phyloP scores from a whole-genome alignment of 352 stramenopile genomes.

The Globisporangium cylindrosporum region DNA sequence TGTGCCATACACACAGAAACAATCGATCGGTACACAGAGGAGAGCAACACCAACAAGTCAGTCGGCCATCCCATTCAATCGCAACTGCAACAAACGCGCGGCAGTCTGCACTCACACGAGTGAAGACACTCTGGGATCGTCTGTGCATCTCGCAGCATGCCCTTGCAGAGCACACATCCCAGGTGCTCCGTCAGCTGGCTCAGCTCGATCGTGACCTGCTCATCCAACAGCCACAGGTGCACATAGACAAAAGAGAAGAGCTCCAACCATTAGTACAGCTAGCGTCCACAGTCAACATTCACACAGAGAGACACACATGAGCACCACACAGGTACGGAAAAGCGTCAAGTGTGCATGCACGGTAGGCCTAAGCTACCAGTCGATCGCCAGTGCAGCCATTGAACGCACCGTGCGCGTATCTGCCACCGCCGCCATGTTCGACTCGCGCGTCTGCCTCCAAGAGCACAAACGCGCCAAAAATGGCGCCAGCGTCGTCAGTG shows the following conservation, averaged over 20 bases:
- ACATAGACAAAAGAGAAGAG: conserved; percentile 2
- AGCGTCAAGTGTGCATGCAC: background rate
- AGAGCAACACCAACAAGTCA: background rate
- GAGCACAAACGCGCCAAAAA: conserved; percentile 7
- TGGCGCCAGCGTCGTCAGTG: background rate
- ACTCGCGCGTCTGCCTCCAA: background rate
- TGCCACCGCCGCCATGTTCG: conserved; percentile 16
- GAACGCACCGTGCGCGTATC: conserved; percentile 30
- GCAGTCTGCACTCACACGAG: conserved; percentile 44
- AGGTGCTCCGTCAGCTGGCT: conserved; percentile 60
- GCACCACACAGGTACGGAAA: background rate
- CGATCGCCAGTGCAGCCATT: background rate
- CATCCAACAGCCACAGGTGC: conserved; percentile 6
- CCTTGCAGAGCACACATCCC: conserved; percentile 61
- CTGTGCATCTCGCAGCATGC: conserved; percentile 70
- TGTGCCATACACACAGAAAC: conserved; percentile 14
- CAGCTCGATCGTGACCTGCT: conserved; percentile 50
- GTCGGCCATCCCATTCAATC: background rate
- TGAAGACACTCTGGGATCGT: conserved; percentile 83
- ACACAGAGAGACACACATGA: background rate
- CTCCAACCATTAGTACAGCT: background rate
- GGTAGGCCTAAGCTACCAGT: background rate
- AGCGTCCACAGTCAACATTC: background rate
- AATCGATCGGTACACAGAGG: background rate
- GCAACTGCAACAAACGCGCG: background rate